Evolutionary conservation across 257 asterid genomes (phyloP).

Genomic region (Dorcoceras hygrometricum): DNA sequence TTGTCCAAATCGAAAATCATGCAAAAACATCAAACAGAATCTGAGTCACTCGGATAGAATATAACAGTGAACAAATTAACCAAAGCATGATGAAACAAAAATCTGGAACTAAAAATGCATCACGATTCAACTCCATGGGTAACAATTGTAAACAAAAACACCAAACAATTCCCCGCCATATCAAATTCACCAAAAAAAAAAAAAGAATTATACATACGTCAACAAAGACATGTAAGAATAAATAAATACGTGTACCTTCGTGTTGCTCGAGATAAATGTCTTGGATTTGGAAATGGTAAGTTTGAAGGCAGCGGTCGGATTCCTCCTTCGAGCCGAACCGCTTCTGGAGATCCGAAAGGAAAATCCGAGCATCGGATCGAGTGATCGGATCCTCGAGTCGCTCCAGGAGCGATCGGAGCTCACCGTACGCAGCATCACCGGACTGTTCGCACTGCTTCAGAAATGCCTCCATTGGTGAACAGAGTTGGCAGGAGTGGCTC

Average conservation of each 20-base stretch:
- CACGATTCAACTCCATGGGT: not conserved
- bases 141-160: not conserved
- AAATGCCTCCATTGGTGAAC: constrained; percentile 58
- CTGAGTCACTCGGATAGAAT: not conserved
- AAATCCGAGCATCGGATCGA: constrained; percentile 78
- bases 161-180: not conserved
- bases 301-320: constrained; percentile 62
- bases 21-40: not conserved
- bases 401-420: constrained; percentile 80
- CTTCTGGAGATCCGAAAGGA: constrained; percentile 73
- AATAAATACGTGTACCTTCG: constrained; percentile 53
- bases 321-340: constrained; percentile 56
- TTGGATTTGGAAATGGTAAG: constrained; percentile 78
- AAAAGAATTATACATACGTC: not conserved
- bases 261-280: constrained; percentile 72
- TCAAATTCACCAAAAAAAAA: constrained; percentile 13
- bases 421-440: constrained; percentile 91
- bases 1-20: not conserved
- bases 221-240: constrained; percentile 5
- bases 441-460: constrained; percentile 67
- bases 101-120: not conserved
- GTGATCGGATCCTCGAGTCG: constrained; percentile 83
- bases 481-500: not conserved
- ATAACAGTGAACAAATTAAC: not conserved
- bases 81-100: not conserved